These are phyloP conservation scores for Brachypodium distachyon DNA, from an alignment of 202 grass and related monocot genomes.

Conservation along the genomic window DNA sequence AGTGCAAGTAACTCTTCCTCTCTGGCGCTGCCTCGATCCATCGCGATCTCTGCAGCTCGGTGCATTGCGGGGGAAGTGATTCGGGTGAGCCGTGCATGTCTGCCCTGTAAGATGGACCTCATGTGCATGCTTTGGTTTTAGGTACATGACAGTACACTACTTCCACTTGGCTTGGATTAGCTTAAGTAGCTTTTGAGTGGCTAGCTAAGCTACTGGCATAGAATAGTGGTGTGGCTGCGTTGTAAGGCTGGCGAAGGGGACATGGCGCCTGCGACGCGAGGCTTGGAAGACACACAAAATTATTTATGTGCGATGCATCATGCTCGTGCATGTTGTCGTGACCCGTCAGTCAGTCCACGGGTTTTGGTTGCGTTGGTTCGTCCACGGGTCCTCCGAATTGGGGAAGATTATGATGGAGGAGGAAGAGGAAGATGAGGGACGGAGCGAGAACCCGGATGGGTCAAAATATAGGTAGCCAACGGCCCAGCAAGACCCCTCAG, in stretches of 20 bases:
- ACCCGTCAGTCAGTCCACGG: neutral
- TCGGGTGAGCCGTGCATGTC: slow-evolving; percentile 25
- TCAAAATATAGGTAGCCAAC: no score
- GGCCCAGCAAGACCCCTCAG: no score
- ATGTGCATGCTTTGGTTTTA: neutral
- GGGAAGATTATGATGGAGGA: no score
- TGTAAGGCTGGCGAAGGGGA: slow-evolving; percentile 9
- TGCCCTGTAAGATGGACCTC: no score
- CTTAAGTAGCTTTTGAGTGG: neutral
- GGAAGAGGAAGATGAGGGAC: no score
- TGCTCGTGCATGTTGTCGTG: neutral
- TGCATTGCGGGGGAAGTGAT: slow-evolving; percentile 21
- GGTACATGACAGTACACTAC: no score
- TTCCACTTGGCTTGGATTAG: neutral
- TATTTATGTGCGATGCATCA: no score
- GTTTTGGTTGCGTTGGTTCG: neutral
- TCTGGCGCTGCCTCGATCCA: neutral
- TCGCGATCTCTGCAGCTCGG: neutral
- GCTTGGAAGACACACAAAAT: slow-evolving; percentile 18
- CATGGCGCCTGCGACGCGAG: slow-evolving; percentile 8
- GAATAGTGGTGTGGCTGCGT: neutral
- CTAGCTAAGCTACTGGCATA: neutral
- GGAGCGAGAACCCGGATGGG: no score
- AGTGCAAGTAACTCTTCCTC: slow-evolving; percentile 39
- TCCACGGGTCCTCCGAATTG: no score